These are phyloP conservation scores for Colletotrichum phormii DNA, from an alignment of 2,329 filamentous ascomycete genomes.

Conservation along the genomic window DNA sequence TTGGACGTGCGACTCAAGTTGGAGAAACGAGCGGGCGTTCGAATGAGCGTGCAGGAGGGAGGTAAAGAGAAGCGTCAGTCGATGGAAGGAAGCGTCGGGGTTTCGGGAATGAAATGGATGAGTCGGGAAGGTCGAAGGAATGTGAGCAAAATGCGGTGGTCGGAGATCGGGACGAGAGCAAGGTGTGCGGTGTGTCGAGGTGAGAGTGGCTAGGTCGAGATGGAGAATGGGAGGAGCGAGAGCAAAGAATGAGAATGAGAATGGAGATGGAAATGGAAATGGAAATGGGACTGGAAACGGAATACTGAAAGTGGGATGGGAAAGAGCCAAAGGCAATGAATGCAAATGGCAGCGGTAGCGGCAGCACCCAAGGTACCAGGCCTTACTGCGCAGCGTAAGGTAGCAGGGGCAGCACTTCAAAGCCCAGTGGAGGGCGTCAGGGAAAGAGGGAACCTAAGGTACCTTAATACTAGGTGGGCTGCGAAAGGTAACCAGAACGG, in stretches of 20 bases:
- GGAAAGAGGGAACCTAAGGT: not conserved
- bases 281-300: not conserved
- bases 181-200: not conserved
- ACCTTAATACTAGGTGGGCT: no score
- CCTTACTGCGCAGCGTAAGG: no score
- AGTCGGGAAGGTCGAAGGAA: not conserved
- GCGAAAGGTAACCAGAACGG: constrained; percentile 3
- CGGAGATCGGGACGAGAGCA: not conserved
- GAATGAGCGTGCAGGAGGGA: not conserved
- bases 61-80: not conserved
- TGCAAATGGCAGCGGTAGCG: not conserved
- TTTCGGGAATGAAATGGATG: constrained; percentile 5
- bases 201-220: not conserved
- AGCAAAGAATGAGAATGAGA: constrained; percentile 9
- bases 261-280: not conserved
- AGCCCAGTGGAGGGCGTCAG: no score
- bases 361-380: no score
- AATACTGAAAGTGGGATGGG: constrained; percentile 6
- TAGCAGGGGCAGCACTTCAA: no score
- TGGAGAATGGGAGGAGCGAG: constrained; percentile 7
- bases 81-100: not conserved
- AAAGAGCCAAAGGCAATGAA: constrained; percentile 14
- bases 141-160: constrained; percentile 6
- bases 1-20: not conserved
- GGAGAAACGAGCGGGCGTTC: constrained; percentile 3